Conservation (phyloP, 2,329 filamentous ascomycete species). For the Ascocoryne sarcoides region DNA sequence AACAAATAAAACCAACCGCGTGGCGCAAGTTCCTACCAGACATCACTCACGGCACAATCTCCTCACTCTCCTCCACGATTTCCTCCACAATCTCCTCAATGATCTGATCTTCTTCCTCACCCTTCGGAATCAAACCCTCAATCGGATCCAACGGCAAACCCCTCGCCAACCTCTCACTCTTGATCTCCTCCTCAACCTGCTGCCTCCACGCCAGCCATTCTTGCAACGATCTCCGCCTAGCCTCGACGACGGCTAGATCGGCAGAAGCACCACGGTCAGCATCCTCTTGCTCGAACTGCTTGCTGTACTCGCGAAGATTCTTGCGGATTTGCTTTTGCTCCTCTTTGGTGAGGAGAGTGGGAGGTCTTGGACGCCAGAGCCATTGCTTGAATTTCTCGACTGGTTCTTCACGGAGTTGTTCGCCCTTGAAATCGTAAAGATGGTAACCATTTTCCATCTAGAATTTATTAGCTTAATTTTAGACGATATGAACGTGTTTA, state of each 20-base stretch:
- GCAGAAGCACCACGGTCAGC: conserved; percentile 87
- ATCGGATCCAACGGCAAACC: conserved; percentile 59
- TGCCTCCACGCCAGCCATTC: conserved; percentile 87
- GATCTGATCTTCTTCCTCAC: conserved; percentile 60
- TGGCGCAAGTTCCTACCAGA: no score
- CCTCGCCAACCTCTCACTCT: conserved; percentile 59
- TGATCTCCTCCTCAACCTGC: conserved; percentile 60
- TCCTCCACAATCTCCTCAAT: conserved; percentile 86
- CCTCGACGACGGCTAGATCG: conserved; percentile 88
- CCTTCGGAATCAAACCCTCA: conserved; percentile 50
- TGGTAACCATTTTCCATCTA: conserved; percentile 99
- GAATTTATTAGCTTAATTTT: conserved; percentile 18
- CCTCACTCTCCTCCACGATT: conserved; percentile 77
- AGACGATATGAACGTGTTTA: conserved; percentile 13
- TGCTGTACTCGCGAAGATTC: conserved; percentile 95
- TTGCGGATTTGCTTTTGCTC: conserved; percentile 98
- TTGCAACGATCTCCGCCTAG: conserved; percentile 68
- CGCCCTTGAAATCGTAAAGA: conserved; percentile 92
- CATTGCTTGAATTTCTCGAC: conserved; percentile 98
- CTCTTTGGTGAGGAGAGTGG: conserved; percentile 88
- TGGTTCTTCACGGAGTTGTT: conserved; percentile 78
- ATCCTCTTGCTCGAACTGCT: conserved; percentile 91
- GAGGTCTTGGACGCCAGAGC: conserved; percentile 83
- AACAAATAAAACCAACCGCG: no score
- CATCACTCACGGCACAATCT: conserved; percentile 43